A percentile compares a stretch with the other conserved stretches of the same genome.
These are phyloP conservation scores for Pleurotus tuoliensis DNA, from an alignment of 768 basidiomycete species.

Conservation along the genomic window DNA sequence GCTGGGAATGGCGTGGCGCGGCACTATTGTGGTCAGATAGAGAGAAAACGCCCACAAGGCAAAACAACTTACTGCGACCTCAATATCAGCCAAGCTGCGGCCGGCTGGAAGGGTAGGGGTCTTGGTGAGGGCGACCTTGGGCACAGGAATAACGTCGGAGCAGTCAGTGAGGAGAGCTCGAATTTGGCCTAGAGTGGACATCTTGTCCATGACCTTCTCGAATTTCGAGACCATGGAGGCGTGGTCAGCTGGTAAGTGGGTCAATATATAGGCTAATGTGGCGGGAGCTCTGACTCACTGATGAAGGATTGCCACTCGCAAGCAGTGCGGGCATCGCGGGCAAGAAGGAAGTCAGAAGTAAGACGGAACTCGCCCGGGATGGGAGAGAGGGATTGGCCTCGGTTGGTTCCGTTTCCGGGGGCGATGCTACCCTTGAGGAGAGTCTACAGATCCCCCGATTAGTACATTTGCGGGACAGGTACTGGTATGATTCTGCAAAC, in stretches of 20 bases:
- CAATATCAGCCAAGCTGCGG: background rate
- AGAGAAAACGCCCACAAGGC: too few relatives aligned
- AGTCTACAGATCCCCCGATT: constrained; percentile 13
- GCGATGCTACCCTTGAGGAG: constrained; percentile 21
- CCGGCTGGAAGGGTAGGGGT: constrained; percentile 20
- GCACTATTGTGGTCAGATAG: background rate
- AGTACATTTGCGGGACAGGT: background rate
- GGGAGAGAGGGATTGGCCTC: constrained; percentile 18
- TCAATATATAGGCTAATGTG: background rate
- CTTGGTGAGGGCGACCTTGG: constrained; percentile 10
- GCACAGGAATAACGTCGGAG: constrained; percentile 14
- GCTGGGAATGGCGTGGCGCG: constrained; percentile 4
- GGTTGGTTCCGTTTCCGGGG: constrained; percentile 22
- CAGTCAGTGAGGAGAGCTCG: constrained; percentile 12
- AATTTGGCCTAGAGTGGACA: constrained; percentile 15
- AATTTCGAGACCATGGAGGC: constrained; percentile 12
- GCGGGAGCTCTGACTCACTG: background rate
- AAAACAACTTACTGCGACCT: constrained; percentile 2
- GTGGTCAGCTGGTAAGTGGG: constrained; percentile 9
- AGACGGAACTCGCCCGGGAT: constrained; percentile 25
- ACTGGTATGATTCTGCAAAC: constrained; percentile 3
- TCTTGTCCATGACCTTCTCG: constrained; percentile 16
- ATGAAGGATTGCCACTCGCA: constrained; percentile 10
- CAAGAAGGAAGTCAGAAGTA: constrained; percentile 7
- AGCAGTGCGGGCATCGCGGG: constrained; percentile 13